A percentile compares a stretch with the other conserved stretches of the same genome.
These are phyloP conservation scores for Phlebiopsis flavidoalba DNA, from an alignment of 768 basidiomycete genomes.

Conservation along the genomic window DNA sequence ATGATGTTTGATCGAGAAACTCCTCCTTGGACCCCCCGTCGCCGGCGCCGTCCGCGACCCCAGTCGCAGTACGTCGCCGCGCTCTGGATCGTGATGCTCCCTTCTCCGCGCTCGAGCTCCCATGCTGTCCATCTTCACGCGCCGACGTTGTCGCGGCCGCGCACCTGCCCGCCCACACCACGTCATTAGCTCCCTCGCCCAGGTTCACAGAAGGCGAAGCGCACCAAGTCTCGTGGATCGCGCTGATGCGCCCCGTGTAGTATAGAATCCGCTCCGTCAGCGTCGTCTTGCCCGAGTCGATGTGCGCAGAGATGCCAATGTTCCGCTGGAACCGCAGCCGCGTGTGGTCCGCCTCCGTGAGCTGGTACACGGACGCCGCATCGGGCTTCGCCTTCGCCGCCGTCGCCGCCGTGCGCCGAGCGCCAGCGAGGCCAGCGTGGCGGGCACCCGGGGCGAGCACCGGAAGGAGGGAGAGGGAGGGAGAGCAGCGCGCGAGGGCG, in stretches of 20 bases:
- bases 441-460: too few species aligned
- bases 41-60: constrained; percentile 24
- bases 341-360: constrained; percentile 61
- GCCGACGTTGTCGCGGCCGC: constrained; percentile 92
- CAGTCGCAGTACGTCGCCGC: constrained; percentile 99
- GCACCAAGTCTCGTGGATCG: constrained; percentile 96
- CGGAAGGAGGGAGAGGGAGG: background rate
- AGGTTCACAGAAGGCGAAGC: constrained; percentile 19
- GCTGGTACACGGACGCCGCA: constrained; percentile 17
- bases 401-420: background rate
- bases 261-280: constrained; percentile 93
- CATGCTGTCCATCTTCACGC: constrained; percentile 99
- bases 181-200: too few species aligned
- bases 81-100: constrained; percentile 97
- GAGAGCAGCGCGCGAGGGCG: background rate
- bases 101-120: constrained; percentile 97
- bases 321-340: constrained; percentile 80
- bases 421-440: background rate
- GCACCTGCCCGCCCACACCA: constrained; percentile 45
- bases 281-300: constrained; percentile 97
- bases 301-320: constrained; percentile 94
- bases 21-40: constrained; percentile 50
- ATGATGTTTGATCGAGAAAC: constrained; percentile 89
- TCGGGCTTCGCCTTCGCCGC: constrained; percentile 18
- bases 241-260: constrained; percentile 92